Evolutionary conservation across 2,329 filamentous ascomycete genomes (phyloP).

Genomic region (Leptodontidium sp.): DNA sequence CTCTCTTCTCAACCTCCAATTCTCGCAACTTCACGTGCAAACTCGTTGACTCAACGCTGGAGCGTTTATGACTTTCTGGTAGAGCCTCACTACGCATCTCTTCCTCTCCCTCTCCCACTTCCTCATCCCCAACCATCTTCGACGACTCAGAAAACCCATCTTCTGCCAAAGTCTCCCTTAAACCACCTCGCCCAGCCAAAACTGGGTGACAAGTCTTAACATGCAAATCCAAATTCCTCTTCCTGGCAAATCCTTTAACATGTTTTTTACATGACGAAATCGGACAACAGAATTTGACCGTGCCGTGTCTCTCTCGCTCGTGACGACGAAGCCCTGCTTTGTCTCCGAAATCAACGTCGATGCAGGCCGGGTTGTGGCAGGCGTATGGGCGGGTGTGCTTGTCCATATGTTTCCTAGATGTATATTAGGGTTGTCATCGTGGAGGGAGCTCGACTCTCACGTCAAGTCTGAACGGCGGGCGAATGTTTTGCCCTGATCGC

Average conservation of each 20-base stretch:
- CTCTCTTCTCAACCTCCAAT: slow-evolving; percentile 11
- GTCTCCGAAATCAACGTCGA: background rate
- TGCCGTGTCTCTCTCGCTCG: background rate
- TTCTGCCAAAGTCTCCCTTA: too few species aligned
- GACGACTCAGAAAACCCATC: too few species aligned
- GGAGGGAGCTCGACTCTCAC: background rate
- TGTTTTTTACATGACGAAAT: background rate
- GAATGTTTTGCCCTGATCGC: too few species aligned
- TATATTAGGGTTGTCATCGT: too few species aligned
- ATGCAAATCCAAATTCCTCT: slow-evolving; percentile 6
- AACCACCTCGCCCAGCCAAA: too few species aligned
- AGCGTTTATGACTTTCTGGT: background rate
- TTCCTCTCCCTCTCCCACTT: background rate
- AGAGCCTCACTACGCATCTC: background rate
- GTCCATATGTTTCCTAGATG: slow-evolving; percentile 7
- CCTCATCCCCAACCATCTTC: background rate
- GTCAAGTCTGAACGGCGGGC: background rate
- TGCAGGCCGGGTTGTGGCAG: background rate
- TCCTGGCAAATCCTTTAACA: slow-evolving; percentile 7
- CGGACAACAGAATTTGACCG: background rate
- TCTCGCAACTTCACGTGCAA: background rate
- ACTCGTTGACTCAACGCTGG: too few species aligned
- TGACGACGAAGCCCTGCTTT: slow-evolving; percentile 15
- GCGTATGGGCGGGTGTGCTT: slow-evolving; percentile 7
- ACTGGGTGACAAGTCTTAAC: too few species aligned